phyloP scores from a whole-genome alignment of 768 basidiomycete genomes.

The Macrocybe gigantea region DNA sequence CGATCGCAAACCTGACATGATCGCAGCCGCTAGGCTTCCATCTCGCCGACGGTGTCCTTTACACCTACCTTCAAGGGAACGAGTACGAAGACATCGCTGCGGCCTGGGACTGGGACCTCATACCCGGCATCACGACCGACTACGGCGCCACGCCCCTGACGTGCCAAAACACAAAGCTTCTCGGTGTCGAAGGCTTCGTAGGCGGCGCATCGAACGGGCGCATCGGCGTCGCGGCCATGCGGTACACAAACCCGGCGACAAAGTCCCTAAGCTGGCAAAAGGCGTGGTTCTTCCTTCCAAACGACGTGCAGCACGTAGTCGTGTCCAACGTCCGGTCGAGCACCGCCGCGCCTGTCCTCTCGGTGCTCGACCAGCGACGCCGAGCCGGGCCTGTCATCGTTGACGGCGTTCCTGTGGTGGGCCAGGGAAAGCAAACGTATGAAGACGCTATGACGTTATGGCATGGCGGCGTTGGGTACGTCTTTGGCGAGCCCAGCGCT shows the following conservation, averaged over 20 bases:
- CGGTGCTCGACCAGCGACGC: conserved; percentile 65
- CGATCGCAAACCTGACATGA: background rate
- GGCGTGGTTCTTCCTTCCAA: conserved; percentile 67
- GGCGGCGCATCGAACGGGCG: conserved; percentile 59
- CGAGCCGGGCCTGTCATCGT: conserved; percentile 38
- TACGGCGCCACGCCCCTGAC: conserved; percentile 50
- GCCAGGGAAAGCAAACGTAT: background rate
- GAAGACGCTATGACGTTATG: conserved; percentile 38
- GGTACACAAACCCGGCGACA: conserved; percentile 61
- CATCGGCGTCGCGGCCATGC: conserved; percentile 59
- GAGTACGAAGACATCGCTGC: conserved; percentile 75
- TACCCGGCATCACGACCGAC: conserved; percentile 68
- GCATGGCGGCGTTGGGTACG: conserved; percentile 63
- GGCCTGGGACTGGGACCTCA: conserved; percentile 74
- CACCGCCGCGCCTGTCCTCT: conserved; percentile 40
- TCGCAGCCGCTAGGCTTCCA: conserved; percentile 62
- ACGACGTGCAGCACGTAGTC: conserved; percentile 60
- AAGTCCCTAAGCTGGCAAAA: conserved; percentile 56
- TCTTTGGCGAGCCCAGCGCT: background rate
- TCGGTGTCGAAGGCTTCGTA: conserved; percentile 53
- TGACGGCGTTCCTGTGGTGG: conserved; percentile 21
- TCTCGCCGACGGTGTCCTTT: conserved; percentile 57
- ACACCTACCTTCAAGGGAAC: conserved; percentile 57
- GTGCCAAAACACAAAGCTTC: conserved; percentile 35
- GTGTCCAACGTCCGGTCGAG: conserved; percentile 43